phyloP scores from a whole-genome alignment of 257 asterid genomes.

The Marsdenia floribunda region DNA sequence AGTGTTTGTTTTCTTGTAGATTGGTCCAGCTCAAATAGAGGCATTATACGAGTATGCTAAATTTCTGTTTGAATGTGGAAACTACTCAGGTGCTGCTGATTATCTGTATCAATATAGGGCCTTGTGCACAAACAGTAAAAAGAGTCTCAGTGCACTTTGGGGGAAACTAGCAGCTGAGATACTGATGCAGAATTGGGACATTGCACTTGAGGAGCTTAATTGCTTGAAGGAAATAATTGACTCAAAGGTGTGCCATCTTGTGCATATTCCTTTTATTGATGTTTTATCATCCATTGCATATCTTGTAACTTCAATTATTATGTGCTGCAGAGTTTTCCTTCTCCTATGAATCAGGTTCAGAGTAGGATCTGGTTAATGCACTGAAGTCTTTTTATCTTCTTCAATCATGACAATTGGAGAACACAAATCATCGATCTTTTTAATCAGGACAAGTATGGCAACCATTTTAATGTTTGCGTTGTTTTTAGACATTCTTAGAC shows the following conservation, averaged over 20 bases:
- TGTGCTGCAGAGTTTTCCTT: constrained; percentile 68
- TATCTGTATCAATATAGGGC: constrained; percentile 82
- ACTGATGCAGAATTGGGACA: constrained; percentile 95
- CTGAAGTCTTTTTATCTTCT: constrained; percentile 95
- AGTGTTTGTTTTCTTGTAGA: constrained; percentile 37
- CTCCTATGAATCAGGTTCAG: constrained; percentile 89
- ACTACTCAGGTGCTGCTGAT: constrained; percentile 98
- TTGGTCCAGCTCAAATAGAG: constrained; percentile 91
- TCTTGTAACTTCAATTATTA: neutral
- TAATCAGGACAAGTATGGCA: constrained; percentile 89
- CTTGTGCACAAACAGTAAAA: constrained; percentile 68
- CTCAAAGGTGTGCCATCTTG: constrained; percentile 68
- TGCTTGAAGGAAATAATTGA: constrained; percentile 90
- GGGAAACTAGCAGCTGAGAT: constrained; percentile 98
- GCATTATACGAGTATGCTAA: constrained; percentile 88
- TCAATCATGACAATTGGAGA: constrained; percentile 96
- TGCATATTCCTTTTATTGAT: neutral
- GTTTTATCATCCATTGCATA: neutral
- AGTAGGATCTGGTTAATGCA: constrained; percentile 96
- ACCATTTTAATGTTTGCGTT: neutral
- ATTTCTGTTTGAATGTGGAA: constrained; percentile 95
- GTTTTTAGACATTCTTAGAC: neutral
- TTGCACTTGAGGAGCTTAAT: constrained; percentile 88
- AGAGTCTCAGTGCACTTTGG: constrained; percentile 94
- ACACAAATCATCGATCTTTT: constrained; percentile 86